Base-by-base conservation (phyloP, 805 yeast genomes). In the Candida bentonensis region DNA sequence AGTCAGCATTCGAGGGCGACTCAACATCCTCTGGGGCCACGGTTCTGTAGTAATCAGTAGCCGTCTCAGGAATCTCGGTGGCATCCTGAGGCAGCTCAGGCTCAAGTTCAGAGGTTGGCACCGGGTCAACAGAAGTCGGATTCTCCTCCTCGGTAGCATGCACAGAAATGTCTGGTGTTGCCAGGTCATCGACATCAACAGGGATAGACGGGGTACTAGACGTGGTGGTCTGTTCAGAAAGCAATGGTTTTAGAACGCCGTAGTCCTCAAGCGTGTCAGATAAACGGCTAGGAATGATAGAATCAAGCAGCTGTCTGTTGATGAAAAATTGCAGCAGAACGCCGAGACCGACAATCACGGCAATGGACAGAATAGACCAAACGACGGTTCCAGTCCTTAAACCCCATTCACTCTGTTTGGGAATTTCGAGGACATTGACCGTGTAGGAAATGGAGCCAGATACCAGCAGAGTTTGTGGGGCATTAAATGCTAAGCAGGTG, bases 371-470 rank as follows among this genome's bases (percentile, higher is more conserved):
- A 23, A 49, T 20, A n/a, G 52, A 45, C 48, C 48, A 51, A n/a
- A 50, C 43, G 22, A 52, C 33, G 26, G 52, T 49, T 15, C 43
- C 47, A 9, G 23, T 22, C 13, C 23, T 7, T 5, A 39, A 5
- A 17, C 15, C 22, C 27, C 42, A 3, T 34, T 44, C 23, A 25
- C 46, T 22, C 15, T 27, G 46, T 21, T 60, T 63, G 2, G 92
- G 88, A 20, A 85, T 59, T 46, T 66, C 68, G 46, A 79, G 62
- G 5, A 85, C 76, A 51, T 72, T 76, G 23, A 86, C 72, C 1
- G 85, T 70, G 48, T 81, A 79, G 2, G 92, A 83, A 1, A 88
- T 94, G 26, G 89, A 79, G 0, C 77, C 79, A 21, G 85, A 73
- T 2, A 85, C 89, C 42, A 85, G 62, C 45, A 69, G 69, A 42